Percentiles rank a stretch among this genome's conserved stretches.
Evolutionary conservation across 1,284 basidiomycete species (phyloP).

Genomic region (Naganishia sp.): DNA sequence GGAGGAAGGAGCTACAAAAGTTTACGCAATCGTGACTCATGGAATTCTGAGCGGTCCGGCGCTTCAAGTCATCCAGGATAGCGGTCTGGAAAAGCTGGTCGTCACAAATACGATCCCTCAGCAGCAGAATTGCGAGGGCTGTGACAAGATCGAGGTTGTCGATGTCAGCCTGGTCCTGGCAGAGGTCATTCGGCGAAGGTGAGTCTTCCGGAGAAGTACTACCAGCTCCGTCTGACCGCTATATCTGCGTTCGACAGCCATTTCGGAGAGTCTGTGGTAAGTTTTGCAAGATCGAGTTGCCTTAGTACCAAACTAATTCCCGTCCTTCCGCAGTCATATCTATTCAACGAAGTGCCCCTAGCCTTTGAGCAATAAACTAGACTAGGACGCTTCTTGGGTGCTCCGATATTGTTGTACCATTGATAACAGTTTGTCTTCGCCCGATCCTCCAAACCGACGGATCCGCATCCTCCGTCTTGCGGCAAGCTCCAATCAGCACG

Average conservation of each 20-base stretch:
- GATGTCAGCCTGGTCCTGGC: conserved; percentile 94
- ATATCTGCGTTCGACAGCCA: conserved; percentile 38
- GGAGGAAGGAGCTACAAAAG: conserved; percentile 83
- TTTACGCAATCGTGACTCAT: conserved; percentile 95
- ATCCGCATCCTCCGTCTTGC: too few relatives aligned
- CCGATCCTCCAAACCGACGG: too few relatives aligned
- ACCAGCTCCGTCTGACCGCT: conserved; percentile 31
- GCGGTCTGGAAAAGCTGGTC: conserved; percentile 88
- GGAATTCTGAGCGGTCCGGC: conserved; percentile 93
- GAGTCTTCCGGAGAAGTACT: conserved; percentile 44
- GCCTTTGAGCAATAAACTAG: conserved; percentile 32
- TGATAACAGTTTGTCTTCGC: too few relatives aligned
- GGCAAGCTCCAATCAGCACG: too few relatives aligned
- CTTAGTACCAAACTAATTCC: background rate
- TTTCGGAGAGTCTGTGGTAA: conserved; percentile 55
- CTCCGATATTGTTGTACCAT: too few relatives aligned
- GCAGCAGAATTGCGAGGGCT: conserved; percentile 66
- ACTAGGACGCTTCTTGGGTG: too few relatives aligned
- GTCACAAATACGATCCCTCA: conserved; percentile 99
- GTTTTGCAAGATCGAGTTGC: conserved; percentile 33
- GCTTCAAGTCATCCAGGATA: conserved; percentile 67
- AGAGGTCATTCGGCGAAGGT: conserved; percentile 88
- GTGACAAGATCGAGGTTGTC: conserved; percentile 90
- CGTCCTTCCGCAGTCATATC: conserved; percentile 47
- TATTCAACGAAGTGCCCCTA: conserved; percentile 56